phyloP scores from a whole-genome alignment of 1,284 basidiomycete species.

The Tremellales sp. region DNA sequence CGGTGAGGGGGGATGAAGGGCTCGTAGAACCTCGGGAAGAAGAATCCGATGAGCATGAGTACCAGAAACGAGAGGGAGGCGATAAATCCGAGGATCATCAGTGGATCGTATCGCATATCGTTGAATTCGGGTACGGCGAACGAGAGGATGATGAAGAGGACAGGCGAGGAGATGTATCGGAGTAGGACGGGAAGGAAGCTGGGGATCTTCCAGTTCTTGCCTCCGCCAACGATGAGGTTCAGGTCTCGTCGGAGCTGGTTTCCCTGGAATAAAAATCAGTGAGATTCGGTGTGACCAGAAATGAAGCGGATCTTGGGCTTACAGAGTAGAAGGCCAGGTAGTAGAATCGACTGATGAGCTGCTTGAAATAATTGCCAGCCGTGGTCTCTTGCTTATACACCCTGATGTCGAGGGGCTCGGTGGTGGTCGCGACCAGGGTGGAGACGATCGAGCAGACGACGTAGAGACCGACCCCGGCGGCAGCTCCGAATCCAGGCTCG shows the following conservation, averaged over 20 bases:
- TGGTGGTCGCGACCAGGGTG: conserved; percentile 3
- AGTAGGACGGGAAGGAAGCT: conserved; percentile 17
- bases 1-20: conserved; percentile 13
- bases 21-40: conserved; percentile 11
- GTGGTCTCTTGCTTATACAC: no score
- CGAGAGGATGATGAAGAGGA: conserved; percentile 21
- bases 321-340: conserved; percentile 27
- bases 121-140: conserved; percentile 26
- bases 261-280: conserved; percentile 6
- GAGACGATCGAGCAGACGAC: conserved; percentile 7
- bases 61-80: conserved; percentile 13
- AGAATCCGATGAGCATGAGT: conserved; percentile 15
- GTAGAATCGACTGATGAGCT: no score
- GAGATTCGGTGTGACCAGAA: neutral
- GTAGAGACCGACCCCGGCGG: conserved; percentile 16
- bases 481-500: conserved; percentile 15
- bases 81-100: conserved; percentile 22
- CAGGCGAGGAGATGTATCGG: conserved; percentile 22
- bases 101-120: conserved; percentile 18
- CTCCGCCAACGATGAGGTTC: conserved; percentile 18
- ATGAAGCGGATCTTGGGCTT: neutral
- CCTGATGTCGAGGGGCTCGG: conserved; percentile 1
- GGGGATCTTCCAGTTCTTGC: conserved; percentile 23
- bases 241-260: conserved; percentile 25
- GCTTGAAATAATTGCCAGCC: no score